Evolutionary conservation across 192 early-diverging fungal species (phyloP), one percentile per base, ranked within the genome.

Genomic region (Chytriomyces sp.): DNA sequence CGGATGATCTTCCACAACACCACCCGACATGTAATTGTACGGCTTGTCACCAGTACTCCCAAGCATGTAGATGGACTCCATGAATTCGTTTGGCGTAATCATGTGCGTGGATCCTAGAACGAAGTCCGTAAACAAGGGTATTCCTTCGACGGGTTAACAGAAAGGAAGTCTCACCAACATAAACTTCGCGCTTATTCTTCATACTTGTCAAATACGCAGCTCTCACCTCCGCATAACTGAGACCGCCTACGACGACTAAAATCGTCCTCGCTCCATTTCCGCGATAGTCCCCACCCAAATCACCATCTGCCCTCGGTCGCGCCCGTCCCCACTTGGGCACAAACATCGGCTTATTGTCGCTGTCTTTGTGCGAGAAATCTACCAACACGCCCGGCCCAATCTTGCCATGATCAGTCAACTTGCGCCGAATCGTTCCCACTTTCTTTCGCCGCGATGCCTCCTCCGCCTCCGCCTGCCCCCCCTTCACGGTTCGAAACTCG

Each of bases 231-330:
- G 65, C 41, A 52, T 69, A 69, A 17, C 39, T 52, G 6, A 67
- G 38, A 6, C 74, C 74, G 25, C 74, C 74, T 10, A 75, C 10
- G 10, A 67, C 37, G 12, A 69, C 36, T 14, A 75, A 19, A 25
- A 75, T 53, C 7, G 66, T 64, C n/a, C 52, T 33, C 1, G 74
- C 17, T 19, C 74, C 74, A 34, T 69, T 68, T 2, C 49, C 57
- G 2, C 74, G 52, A 56, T 39, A 75, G 40, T 64, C 62, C n/a
- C 58, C 66, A 67, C 66, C 55, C 30, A 65, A 34, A 31, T 60
- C 59, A 14, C 53, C 73, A 10, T 28, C 55, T 26, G 74, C 14
- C 36, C 28, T 52, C 7, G 65, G 33, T 4, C 65, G 28, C 17
- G 65, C 65, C 17, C 54, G 26, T 22, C 69, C 69, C 69, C 69